These are phyloP conservation scores for Colletotrichum kahawae DNA, from an alignment of 2,329 filamentous ascomycete species.

Conservation along the genomic window DNA sequence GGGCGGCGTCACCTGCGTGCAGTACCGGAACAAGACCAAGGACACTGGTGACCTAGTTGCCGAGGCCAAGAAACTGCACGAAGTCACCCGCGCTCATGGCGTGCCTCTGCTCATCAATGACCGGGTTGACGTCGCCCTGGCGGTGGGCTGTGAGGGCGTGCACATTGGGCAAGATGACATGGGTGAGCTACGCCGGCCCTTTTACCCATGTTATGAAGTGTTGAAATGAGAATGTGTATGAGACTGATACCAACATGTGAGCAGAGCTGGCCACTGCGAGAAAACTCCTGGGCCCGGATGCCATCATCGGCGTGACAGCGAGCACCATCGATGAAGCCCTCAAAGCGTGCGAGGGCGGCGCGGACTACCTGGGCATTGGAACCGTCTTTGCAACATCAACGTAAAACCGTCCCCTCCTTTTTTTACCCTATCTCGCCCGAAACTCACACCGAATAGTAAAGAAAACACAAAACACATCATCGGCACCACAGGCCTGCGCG, in stretches of 20 bases:
- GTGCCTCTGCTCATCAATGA: slow-evolving; percentile 94
- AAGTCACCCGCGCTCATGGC: slow-evolving; percentile 67
- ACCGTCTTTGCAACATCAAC: slow-evolving; percentile 87
- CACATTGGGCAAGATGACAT: slow-evolving; percentile 97
- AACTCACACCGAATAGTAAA: slow-evolving; percentile 61
- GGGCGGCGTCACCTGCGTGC: slow-evolving; percentile 85
- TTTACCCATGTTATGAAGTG: neutral
- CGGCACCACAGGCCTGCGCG: slow-evolving; percentile 72
- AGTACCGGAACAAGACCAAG: slow-evolving; percentile 87
- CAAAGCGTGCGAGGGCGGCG: slow-evolving; percentile 74
- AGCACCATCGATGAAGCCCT: slow-evolving; percentile 75
- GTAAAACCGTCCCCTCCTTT: slow-evolving; percentile 45
- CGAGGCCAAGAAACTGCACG: slow-evolving; percentile 75
- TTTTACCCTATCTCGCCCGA: neutral
- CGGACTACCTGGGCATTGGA: slow-evolving; percentile 89
- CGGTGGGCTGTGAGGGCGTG: slow-evolving; percentile 86
- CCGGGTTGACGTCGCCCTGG: slow-evolving; percentile 85
- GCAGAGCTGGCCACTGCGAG: slow-evolving; percentile 69
- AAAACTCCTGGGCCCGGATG: slow-evolving; percentile 72
- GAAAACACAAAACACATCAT: slow-evolving; percentile 85
- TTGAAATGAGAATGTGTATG: neutral
- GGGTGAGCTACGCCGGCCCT: slow-evolving; percentile 49
- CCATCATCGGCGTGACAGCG: slow-evolving; percentile 91
- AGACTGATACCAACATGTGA: neutral
- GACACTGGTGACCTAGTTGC: slow-evolving; percentile 74